Conservation (phyloP, 805 yeast genomes). For the Wickerhamomyces pijperi region DNA sequence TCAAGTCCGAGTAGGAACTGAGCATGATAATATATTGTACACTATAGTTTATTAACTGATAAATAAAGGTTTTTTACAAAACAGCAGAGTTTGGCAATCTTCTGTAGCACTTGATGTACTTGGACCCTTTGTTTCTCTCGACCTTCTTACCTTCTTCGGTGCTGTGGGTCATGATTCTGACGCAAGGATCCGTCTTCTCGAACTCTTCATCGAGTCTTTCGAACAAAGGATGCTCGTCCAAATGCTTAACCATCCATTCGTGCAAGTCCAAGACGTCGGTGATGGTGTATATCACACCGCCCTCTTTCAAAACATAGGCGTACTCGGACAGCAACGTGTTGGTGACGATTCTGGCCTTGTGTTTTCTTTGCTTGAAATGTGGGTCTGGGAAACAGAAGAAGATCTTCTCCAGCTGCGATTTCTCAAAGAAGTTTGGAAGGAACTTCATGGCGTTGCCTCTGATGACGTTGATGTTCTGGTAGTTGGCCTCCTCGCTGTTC, state of each 20-base stretch:
- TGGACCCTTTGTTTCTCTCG: slow-evolving; percentile 76
- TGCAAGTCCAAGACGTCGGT: slow-evolving; percentile 93
- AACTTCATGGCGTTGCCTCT: slow-evolving; percentile 98
- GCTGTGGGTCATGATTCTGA: slow-evolving; percentile 75
- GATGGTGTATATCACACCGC: slow-evolving; percentile 86
- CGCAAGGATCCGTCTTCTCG: slow-evolving; percentile 76
- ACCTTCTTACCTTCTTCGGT: slow-evolving; percentile 99
- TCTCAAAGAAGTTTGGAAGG: slow-evolving; percentile 82
- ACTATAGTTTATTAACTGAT: no score
- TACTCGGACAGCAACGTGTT: slow-evolving; percentile 83
- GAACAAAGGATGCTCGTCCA: slow-evolving; percentile 85
- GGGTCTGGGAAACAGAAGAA: slow-evolving; percentile 99
- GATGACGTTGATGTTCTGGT: slow-evolving; percentile 79
- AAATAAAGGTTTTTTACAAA: no score
- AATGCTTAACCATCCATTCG: slow-evolving; percentile 90
- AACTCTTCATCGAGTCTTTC: slow-evolving; percentile 69
- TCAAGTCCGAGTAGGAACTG: no score
- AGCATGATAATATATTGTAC: no score
- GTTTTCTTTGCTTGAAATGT: slow-evolving; percentile 94
- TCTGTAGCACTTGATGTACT: slow-evolving; percentile 80
- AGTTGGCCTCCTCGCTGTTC: slow-evolving; percentile 27
- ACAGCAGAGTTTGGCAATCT: slow-evolving; percentile 49
- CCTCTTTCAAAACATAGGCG: slow-evolving; percentile 79
- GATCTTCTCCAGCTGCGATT: slow-evolving; percentile 77
- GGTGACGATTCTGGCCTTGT: slow-evolving; percentile 92